These are phyloP conservation scores for Coemansia biformis DNA, from an alignment of 192 early-diverging fungal species.

Conservation along the genomic window DNA sequence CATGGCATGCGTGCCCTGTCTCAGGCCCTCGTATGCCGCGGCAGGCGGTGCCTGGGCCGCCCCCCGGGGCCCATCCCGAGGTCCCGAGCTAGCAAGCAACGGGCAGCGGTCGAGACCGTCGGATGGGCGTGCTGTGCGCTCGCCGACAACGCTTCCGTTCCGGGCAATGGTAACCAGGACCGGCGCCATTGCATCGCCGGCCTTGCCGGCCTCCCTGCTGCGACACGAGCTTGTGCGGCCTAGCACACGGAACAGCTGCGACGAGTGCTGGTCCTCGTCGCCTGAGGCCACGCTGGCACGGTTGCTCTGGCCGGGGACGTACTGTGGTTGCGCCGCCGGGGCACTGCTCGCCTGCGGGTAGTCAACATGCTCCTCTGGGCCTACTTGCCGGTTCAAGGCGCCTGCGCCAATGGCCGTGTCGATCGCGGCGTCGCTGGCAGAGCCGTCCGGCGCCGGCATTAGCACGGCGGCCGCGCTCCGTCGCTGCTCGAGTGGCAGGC, in stretches of 20 bases:
- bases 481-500: neutral
- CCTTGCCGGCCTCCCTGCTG: slow-evolving; percentile 1
- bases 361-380: no score
- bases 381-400: neutral
- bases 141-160: slow-evolving; percentile 34
- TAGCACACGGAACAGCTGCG: slow-evolving; percentile 14
- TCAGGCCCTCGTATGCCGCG: no score
- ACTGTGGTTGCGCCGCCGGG: neutral
- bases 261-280: slow-evolving; percentile 10
- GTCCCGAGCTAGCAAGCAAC: no score
- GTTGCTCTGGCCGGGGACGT: neutral
- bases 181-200: slow-evolving; percentile 23
- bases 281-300: slow-evolving; percentile 15
- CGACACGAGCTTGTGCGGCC: slow-evolving; percentile 14
- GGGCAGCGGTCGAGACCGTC: no score
- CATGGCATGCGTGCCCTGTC: no score
- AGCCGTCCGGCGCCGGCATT: slow-evolving; percentile 12
- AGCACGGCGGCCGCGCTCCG: neutral
- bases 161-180: slow-evolving; percentile 33
- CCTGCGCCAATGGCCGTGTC: neutral
- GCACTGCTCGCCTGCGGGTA: slow-evolving; percentile 1
- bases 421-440: neutral
- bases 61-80: neutral
- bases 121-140: no score
- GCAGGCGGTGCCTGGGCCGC: neutral